Percentiles rank a stretch among this genome's conserved stretches.
These are phyloP conservation scores for Telopea speciosissima DNA, from an alignment of 177 flowering plant species.

Conservation along the genomic window DNA sequence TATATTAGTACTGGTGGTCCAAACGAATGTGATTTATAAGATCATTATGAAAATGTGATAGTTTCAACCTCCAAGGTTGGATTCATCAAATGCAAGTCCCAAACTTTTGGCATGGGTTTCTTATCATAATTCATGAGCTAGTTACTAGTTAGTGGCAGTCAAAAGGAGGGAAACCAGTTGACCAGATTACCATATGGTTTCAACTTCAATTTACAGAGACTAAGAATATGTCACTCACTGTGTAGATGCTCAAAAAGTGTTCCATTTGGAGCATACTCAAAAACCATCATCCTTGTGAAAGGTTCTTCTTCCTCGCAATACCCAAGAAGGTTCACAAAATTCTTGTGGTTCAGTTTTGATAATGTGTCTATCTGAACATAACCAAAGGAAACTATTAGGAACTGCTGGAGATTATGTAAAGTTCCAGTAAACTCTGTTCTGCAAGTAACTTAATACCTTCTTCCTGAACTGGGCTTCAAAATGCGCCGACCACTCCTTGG, in stretches of 20 bases:
- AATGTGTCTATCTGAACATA: conserved; percentile 58
- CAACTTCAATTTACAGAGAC: background rate
- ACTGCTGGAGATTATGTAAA: background rate
- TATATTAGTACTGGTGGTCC: background rate
- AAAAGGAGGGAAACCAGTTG: no score
- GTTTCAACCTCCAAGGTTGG: background rate
- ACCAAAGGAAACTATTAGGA: background rate
- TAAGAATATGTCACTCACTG: conserved; percentile 34
- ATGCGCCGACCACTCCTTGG: conserved; percentile 52
- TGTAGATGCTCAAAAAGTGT: conserved; percentile 82
- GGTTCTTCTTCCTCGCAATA: conserved; percentile 69
- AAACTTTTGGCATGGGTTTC: background rate
- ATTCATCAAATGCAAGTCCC: background rate
- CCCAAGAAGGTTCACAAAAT: conserved; percentile 74
- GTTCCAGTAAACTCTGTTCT: background rate
- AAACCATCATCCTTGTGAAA: conserved; percentile 80
- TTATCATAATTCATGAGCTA: background rate
- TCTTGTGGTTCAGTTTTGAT: conserved; percentile 72
- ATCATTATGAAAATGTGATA: background rate
- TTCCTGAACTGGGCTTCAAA: conserved; percentile 54
- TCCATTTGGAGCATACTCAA: conserved; percentile 87
- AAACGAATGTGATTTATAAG: background rate
- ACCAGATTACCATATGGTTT: no score
- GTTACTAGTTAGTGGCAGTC: no score
- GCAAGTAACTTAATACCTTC: conserved; percentile 33